These are phyloP conservation scores for Leishmania tarentolae DNA, from an alignment of 208 protist species.

Conservation along the genomic window DNA sequence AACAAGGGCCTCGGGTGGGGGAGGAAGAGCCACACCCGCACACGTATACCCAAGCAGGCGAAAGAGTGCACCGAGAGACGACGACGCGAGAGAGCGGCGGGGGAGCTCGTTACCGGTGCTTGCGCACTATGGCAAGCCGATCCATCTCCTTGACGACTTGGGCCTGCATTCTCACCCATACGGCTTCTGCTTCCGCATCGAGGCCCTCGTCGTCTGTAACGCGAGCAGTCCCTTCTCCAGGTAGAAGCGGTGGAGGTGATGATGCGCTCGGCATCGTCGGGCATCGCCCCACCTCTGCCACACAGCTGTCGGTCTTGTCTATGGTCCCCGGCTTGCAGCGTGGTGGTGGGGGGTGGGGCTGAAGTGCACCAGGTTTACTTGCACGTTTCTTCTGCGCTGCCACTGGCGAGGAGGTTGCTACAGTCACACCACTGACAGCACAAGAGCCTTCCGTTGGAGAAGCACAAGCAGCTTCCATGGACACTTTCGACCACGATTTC, in stretches of 20 bases:
- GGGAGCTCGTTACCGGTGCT: slow-evolving; percentile 33
- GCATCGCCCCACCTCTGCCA: neutral
- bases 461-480: neutral
- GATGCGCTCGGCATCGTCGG: neutral
- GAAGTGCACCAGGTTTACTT: neutral
- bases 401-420: neutral
- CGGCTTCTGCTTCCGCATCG: slow-evolving; percentile 27
- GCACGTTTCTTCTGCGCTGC: neutral
- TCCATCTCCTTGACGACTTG: slow-evolving; percentile 56
- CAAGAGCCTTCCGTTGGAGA: neutral
- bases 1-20: neutral
- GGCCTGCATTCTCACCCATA: slow-evolving; percentile 35
- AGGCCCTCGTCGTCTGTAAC: neutral
- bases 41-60: neutral
- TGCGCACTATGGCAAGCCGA: slow-evolving; percentile 50
- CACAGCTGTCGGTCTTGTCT: neutral
- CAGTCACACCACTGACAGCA: neutral
- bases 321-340: neutral
- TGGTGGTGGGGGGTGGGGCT: neutral
- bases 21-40: neutral
- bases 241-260: neutral
- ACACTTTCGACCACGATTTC: neutral
- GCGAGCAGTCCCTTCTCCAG: neutral
- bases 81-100: neutral
- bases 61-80: neutral